Percentiles rank a stretch among this genome's conserved stretches.
These are phyloP conservation scores for Lojkania enalia DNA, from an alignment of 2,329 filamentous ascomycete genomes.

Conservation along the genomic window DNA sequence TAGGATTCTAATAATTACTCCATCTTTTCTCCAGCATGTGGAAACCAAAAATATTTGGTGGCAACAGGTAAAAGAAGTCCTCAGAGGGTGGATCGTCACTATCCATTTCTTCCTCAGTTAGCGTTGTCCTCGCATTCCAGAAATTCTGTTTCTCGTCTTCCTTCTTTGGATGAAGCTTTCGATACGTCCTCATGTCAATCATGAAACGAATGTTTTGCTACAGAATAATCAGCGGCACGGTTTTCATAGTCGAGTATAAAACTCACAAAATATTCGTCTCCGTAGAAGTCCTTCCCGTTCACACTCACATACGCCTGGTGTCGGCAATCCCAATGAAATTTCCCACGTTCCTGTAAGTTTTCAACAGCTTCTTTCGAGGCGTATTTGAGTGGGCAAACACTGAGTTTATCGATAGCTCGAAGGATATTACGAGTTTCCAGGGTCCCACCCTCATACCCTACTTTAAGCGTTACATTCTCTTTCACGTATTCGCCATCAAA, in stretches of 20 bases:
- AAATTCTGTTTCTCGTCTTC: conserved; percentile 38
- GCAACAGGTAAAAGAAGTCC: background rate
- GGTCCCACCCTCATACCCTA: background rate
- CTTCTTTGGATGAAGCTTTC: background rate
- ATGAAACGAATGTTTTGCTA: conserved; percentile 3
- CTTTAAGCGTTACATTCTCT: background rate
- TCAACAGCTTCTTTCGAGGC: background rate
- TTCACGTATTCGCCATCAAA: background rate
- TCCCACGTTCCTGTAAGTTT: background rate
- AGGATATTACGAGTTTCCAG: background rate
- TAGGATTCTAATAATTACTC: background rate
- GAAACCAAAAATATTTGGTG: background rate
- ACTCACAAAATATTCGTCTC: background rate
- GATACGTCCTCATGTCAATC: conserved; percentile 1
- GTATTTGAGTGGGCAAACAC: background rate
- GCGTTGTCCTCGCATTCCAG: conserved; percentile 47
- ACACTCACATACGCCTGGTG: background rate
- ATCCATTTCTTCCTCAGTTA: conserved; percentile 45
- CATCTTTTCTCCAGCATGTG: background rate
- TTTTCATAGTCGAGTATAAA: too few species aligned
- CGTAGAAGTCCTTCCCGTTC: background rate
- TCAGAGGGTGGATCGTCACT: background rate
- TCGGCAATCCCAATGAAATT: background rate
- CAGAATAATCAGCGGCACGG: background rate
- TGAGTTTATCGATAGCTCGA: background rate